Evolutionary conservation across 305 asterid genomes (phyloP).

Genomic region (Rubia tinctorum): DNA sequence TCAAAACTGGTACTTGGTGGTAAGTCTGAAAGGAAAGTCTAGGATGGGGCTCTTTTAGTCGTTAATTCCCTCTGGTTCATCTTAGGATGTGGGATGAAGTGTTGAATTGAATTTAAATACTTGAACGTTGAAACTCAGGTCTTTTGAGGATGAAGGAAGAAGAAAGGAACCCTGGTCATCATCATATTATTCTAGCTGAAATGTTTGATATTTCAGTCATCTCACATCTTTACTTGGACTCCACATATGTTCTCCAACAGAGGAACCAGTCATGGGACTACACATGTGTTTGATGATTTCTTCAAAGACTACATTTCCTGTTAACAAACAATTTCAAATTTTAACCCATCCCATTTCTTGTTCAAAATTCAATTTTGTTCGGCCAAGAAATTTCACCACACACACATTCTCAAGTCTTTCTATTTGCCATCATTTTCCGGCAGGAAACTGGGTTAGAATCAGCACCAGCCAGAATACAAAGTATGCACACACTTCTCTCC

Average conservation of each 20-base stretch:
- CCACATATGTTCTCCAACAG: background rate
- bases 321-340: too few relatives aligned
- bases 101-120: background rate
- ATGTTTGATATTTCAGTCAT: background rate
- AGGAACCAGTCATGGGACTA: background rate
- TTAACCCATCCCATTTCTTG: background rate
- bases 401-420: background rate
- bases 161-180: background rate
- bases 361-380: background rate
- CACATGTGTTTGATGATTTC: background rate
- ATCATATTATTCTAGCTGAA: constrained; percentile 2
- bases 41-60: background rate
- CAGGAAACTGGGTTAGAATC: background rate
- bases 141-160: background rate
- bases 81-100: background rate
- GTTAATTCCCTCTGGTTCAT: background rate
- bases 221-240: background rate
- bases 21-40: background rate
- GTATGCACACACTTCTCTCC: too few relatives aligned
- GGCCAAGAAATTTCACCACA: background rate
- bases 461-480: too few relatives aligned
- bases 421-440: background rate
- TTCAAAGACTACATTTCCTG: too few relatives aligned
- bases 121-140: background rate
- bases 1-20: background rate